Base-by-base conservation (phyloP, 139 green algal species). In the Trebouxia sp. region DNA sequence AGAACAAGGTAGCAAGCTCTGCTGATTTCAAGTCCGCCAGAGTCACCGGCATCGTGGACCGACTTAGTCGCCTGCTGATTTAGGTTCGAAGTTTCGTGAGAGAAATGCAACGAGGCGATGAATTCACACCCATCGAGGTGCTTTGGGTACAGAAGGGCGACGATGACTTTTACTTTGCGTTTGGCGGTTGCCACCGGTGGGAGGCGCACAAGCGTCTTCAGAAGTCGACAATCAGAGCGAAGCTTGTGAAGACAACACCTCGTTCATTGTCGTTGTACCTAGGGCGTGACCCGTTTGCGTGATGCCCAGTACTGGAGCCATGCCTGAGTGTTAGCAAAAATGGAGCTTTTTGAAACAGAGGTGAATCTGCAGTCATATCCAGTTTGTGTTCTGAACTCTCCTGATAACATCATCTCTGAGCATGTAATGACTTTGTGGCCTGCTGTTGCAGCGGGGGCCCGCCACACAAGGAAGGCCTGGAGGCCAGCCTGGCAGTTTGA, bases 141-240 rank as follows among this genome's bases (percentile, higher is more conserved):
- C 17, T 67, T 8, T 67, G 56, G 56, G 56, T 67, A 28, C 56
- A 67, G 39, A 67, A 42, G n/a, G 56, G n/a, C 14, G 4, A 53
- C 20, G 56, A 67, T 11, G 55, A 66, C 26, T 66, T 32, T 14
- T 66, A 66, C n/a, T 67, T 67, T 67, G 26, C 56, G 6, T 67
- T 67, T 42, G 56, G 56, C 20, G 56, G 56, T 38, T 67, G 56
- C 39, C 56, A 67, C 28, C 38, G 56, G 17, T 67, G 56, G 56
- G 56, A 67, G 28, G 56, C 56, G 15, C 56, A 67, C 56, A 39
- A 67, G 56, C n/a, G 56, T 7, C 56, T 67, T 14, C 14, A 7
- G 7, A 67, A 14, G 28, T 15, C n/a, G 20, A 67, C 56, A 20
- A 67, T 67, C 56, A 67, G 20, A 14, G n/a, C 56, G 39, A 67